These are phyloP conservation scores for Mycosarcoma mackinlayi DNA, from an alignment of 1,284 basidiomycete genomes.

Conservation along the genomic window DNA sequence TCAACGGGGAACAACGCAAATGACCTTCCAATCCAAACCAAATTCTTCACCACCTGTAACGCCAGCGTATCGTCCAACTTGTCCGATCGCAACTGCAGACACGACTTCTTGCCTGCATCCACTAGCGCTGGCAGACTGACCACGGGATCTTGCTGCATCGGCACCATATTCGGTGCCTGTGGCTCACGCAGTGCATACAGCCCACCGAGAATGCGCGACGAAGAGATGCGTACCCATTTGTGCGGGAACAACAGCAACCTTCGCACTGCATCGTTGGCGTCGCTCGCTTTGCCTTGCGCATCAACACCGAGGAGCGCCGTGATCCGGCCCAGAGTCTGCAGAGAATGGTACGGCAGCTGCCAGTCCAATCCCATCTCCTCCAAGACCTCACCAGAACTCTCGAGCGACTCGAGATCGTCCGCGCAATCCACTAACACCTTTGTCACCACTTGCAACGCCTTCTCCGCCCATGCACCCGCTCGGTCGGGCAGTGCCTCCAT, in stretches of 20 bases:
- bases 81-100: conserved; percentile 82
- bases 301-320: conserved; percentile 9
- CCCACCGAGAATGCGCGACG: conserved; percentile 80
- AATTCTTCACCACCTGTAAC: conserved; percentile 90
- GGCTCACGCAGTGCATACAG: conserved; percentile 71
- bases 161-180: conserved; percentile 24
- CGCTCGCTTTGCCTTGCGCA: conserved; percentile 3
- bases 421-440: conserved; percentile 45
- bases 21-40: conserved; percentile 85
- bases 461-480: conserved; percentile 29
- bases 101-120: conserved; percentile 80
- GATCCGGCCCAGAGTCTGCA: conserved; percentile 38
- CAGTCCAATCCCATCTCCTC: conserved; percentile 75
- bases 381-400: conserved; percentile 62
- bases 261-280: conserved; percentile 73
- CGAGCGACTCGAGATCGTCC: conserved; percentile 49
- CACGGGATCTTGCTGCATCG: conserved; percentile 68
- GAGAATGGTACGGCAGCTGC: conserved; percentile 84
- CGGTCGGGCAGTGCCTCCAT: conserved; percentile 71
- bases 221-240: conserved; percentile 88
- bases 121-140: conserved; percentile 75
- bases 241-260: conserved; percentile 87
- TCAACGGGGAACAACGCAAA: conserved; percentile 54
- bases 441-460: conserved; percentile 31
- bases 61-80: conserved; percentile 81